A percentile compares a stretch with the other conserved stretches of the same genome.
Evolutionary conservation across 2,329 filamentous ascomycete species (phyloP).

Genomic region (Alternaria sp.): DNA sequence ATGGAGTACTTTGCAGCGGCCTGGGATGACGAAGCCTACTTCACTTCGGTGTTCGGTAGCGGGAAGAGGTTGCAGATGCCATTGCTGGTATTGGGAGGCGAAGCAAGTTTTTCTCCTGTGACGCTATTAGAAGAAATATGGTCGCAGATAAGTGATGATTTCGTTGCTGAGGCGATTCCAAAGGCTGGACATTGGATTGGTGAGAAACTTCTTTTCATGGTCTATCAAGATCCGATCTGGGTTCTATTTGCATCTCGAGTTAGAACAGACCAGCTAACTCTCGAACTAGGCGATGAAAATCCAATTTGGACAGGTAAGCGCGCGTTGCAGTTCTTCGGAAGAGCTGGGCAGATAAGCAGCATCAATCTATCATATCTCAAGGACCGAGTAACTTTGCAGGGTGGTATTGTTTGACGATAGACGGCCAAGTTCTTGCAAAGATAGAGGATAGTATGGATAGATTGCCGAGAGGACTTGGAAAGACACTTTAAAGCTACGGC

Average conservation of each 20-base stretch:
- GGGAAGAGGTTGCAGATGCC: background rate
- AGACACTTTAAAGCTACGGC: background rate
- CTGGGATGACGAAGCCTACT: background rate
- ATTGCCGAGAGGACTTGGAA: background rate
- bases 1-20: constrained; percentile 47
- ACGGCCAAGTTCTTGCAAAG: background rate
- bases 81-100: background rate
- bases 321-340: background rate
- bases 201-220: background rate
- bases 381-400: background rate
- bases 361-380: constrained; percentile 1
- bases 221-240: background rate
- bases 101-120: background rate
- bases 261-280: background rate
- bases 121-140: background rate
- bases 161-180: background rate
- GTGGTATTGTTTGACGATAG: background rate
- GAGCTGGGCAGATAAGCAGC: background rate
- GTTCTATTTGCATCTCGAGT: background rate
- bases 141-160: background rate
- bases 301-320: background rate
- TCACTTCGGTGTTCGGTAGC: background rate
- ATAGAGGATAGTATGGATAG: background rate
- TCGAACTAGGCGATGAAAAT: background rate
- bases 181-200: constrained; percentile 6